phyloP scores from a whole-genome alignment of 2,329 filamentous ascomycete genomes.

The Pseudohalonectria lignicola region DNA sequence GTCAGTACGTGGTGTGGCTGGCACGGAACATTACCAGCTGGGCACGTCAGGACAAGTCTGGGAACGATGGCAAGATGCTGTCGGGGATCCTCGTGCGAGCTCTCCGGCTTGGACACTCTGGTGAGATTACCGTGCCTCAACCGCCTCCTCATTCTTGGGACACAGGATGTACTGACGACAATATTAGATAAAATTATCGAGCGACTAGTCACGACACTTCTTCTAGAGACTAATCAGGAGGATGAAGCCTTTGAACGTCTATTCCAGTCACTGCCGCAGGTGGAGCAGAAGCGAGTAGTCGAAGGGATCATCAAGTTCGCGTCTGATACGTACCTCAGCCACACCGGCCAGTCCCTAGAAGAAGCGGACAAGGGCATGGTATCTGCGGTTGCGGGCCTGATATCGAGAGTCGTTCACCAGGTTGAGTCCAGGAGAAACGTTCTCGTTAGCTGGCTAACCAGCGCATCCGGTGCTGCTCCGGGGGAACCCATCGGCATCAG shows the following conservation, averaged over 20 bases:
- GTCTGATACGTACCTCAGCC: conserved; percentile 31
- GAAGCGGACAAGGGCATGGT: too few species aligned
- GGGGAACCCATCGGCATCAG: conserved; percentile 55
- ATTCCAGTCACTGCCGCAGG: conserved; percentile 22
- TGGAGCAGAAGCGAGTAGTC: conserved; percentile 30
- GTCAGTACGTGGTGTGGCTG: conserved; percentile 60
- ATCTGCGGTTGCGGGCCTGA: conserved; percentile 45
- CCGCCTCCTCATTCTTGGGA: too few species aligned
- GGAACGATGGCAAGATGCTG: conserved; percentile 27
- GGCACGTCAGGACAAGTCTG: conserved; percentile 19
- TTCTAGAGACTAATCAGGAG: conserved; percentile 15
- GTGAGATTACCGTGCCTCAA: too few species aligned
- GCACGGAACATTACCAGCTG: conserved; percentile 48
- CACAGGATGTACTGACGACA: too few species aligned
- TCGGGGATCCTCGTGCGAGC: conserved; percentile 44
- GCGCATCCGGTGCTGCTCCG: conserved; percentile 51
- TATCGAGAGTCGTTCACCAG: conserved; percentile 36
- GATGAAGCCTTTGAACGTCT: conserved; percentile 18
- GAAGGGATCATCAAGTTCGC: conserved; percentile 29
- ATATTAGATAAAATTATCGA: too few species aligned
- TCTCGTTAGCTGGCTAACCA: conserved; percentile 54
- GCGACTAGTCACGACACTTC: conserved; percentile 18
- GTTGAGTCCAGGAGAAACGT: conserved; percentile 37
- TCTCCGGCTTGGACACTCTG: conserved; percentile 61
- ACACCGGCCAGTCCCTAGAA: too few species aligned